Evolutionary conservation across 257 asterid genomes (phyloP).

Genomic region (Striga asiatica): DNA sequence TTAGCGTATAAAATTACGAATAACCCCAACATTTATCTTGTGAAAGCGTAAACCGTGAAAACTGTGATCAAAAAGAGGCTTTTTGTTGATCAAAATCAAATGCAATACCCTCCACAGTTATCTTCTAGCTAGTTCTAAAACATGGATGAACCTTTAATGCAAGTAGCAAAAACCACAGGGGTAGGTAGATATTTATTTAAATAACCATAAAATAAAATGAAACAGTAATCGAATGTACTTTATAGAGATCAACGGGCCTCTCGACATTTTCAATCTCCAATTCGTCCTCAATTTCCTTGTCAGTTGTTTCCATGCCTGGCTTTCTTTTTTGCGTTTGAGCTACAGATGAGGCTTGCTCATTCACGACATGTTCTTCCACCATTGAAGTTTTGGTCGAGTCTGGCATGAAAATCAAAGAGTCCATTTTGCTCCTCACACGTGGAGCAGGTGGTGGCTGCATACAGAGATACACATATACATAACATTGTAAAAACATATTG

Average conservation of each 20-base stretch:
- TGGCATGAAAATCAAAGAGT: conserved; percentile 69
- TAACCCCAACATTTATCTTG: too few species aligned
- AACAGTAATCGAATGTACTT: conserved; percentile 34
- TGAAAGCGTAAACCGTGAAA: too few species aligned
- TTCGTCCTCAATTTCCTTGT: conserved; percentile 35
- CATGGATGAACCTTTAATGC: too few species aligned
- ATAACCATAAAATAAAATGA: neutral
- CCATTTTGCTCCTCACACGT: conserved; percentile 79
- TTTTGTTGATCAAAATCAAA: too few species aligned
- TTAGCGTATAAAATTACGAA: neutral
- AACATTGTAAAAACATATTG: conserved; percentile 3
- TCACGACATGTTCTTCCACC: conserved; percentile 24
- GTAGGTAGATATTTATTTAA: neutral
- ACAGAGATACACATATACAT: neutral
- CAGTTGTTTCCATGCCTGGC: conserved; percentile 23
- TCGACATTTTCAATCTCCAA: conserved; percentile 62
- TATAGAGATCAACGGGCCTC: conserved; percentile 92
- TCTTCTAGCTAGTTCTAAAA: too few species aligned
- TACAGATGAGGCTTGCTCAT: conserved; percentile 19
- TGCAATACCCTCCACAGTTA: too few species aligned
- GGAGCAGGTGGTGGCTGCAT: conserved; percentile 91
- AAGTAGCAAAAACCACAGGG: too few species aligned
- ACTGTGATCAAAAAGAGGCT: too few species aligned
- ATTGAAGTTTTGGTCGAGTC: conserved; percentile 35
- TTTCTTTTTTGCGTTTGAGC: conserved; percentile 20